Base-by-base conservation (phyloP, 305 asterid genomes). In the Fraxinus nigra region DNA sequence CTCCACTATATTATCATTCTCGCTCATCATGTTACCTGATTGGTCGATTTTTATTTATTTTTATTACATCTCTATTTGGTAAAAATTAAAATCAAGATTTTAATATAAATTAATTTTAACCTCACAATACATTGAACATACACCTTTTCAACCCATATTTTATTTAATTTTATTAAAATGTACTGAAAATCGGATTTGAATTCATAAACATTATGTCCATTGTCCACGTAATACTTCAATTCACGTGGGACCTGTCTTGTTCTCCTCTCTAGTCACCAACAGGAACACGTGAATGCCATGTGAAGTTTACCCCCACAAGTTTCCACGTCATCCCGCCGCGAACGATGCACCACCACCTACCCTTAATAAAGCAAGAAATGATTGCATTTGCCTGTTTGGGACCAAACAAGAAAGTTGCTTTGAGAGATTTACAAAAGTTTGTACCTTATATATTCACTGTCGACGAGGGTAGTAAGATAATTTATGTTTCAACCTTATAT, bases 231-330 rank as follows among this genome's bases (percentile, higher is more conserved):
- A 46, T 46, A 46, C 6, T 46, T 51, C 22, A 16, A 1, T 51
- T 51, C 63, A 51, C 63, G 63, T 51, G 63, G 63, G 22, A 51
- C 63, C 3, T 51, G 63, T 51, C 63, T n/a, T 51, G n/a, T 51
- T 84, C 72, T 72, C 73, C 72, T 75, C 67, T 54, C 73, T 26
- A 30, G 63, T 51, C 8, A 33, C 86, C 86, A 83, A 81, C 88
- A 83, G 26, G 22, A 4, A n/a, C 84, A 33, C 84, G 88, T 87
- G 90, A 80, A 51, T 61, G 77, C 87, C 88, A 87, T 59, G 87
- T 87, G 90, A 83, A 83, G 14, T 61, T 26, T 78, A 28, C 83
- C 88, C 88, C 86, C 77, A 79, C 74, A 35, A 67, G 9, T 26
- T 67, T 28, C 74, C 24, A 67, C 74, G 74, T 28, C 74, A 28